Evolutionary conservation across 176 grass and related monocot genomes (phyloP), one percentile per base, ranked within the genome.

Genomic region (Elaeis guineensis): DNA sequence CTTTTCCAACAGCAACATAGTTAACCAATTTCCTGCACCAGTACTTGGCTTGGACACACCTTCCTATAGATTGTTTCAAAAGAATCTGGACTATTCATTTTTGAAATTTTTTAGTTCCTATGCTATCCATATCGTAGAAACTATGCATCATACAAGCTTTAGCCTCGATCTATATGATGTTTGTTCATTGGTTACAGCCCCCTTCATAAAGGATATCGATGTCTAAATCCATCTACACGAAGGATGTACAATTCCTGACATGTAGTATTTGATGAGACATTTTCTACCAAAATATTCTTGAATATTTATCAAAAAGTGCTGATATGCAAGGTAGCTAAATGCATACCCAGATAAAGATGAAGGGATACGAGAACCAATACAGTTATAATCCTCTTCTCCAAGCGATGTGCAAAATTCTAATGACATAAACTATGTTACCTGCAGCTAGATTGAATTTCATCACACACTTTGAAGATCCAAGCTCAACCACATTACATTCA

Each of bases 181-280:
- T 16, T 62, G 2, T 21, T 62, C 26, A 5, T 62, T 32, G 29
- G 59, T 19, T 62, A 62, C 16, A 32, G 19, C 29, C 16, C 59
- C 12, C 17, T 19, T 16, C 55, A 59, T 44, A 26, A 59, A 50
- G 68, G 55, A 7, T 71, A 60, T 58, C 14, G 30, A 22, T 71
- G 68, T 24, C 18, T 71, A 16, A 5, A 62, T 62, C 59, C 2
- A 6, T 5, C 24, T 20, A 32, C 54, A 25, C 29, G 1, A 21
- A 14, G 3, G 15, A 1, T 61, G 18, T 71, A 55, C 15, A 60
- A 51, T 18, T 48, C 25, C 39, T 3, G 68, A 60, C 35, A 58
- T 60, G 68, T 71, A 3, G 28, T 25, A 8, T 71, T 61, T 58
- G 53, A 71, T 60, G 68, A n/a, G 60, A 23, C 12, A 67, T 29